Evolutionary conservation across 306 rosid genomes (phyloP).

Genomic region (Acacia melanoxylon): DNA sequence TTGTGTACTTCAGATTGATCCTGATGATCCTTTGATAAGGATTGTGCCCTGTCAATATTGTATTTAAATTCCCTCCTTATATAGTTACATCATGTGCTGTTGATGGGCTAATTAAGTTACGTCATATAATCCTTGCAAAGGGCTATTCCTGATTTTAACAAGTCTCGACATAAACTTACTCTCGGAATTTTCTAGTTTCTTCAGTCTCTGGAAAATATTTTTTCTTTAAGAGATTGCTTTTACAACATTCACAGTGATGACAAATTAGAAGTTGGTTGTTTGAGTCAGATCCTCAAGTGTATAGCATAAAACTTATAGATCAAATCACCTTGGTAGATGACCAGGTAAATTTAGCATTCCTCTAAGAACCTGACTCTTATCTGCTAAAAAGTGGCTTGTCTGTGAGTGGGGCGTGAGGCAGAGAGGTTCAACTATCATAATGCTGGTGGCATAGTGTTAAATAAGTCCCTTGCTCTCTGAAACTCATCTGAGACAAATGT

Average conservation of each 20-base stretch:
- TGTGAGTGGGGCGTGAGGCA: background rate
- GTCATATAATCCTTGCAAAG: no score
- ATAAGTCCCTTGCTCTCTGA: background rate
- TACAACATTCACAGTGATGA: background rate
- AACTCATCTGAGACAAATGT: slow-evolving; percentile 17
- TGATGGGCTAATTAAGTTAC: background rate
- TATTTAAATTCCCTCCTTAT: slow-evolving; percentile 8
- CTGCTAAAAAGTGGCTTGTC: background rate
- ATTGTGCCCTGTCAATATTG: background rate
- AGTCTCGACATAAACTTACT: background rate
- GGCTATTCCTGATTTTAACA: background rate
- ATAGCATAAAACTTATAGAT: background rate
- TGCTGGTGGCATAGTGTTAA: slow-evolving; percentile 11
- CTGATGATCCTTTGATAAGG: slow-evolving; percentile 11
- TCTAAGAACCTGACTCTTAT: slow-evolving; percentile 10
- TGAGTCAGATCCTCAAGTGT: background rate
- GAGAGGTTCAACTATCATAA: background rate
- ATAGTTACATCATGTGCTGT: background rate
- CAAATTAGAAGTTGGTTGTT: background rate
- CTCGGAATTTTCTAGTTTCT: slow-evolving; percentile 8
- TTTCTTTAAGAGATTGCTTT: background rate
- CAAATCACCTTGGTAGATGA: background rate
- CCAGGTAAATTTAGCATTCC: background rate
- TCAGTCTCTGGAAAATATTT: background rate
- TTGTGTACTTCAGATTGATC: slow-evolving; percentile 19